phyloP scores from a whole-genome alignment of 208 protist genomes.

The Trypanosoma congolense region DNA sequence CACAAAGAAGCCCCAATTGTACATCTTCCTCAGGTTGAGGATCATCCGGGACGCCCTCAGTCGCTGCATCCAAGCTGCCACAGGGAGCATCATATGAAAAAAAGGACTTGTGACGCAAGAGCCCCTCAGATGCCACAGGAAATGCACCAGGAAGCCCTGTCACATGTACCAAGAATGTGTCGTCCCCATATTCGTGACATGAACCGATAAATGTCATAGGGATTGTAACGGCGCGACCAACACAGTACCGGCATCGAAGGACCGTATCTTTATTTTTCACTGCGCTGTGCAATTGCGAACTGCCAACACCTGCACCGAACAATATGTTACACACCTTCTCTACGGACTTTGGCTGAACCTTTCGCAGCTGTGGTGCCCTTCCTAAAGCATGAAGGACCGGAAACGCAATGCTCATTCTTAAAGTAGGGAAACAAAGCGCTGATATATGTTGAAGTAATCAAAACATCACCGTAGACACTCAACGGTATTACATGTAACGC shows the following conservation, averaged over 20 bases:
- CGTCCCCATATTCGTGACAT: conserved; percentile 19
- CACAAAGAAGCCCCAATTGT: conserved; percentile 43
- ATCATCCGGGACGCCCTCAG: background rate
- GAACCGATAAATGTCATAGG: conserved; percentile 32
- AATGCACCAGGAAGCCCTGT: conserved; percentile 71
- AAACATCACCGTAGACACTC: too few relatives aligned
- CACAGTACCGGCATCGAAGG: conserved; percentile 16
- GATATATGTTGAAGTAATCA: too few relatives aligned
- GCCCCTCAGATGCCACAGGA: conserved; percentile 29
- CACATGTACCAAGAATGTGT: conserved; percentile 53
- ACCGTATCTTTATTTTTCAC: background rate
- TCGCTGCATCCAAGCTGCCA: background rate
- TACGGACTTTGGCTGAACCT: conserved; percentile 6
- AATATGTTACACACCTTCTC: conserved; percentile 5
- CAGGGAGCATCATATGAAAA: conserved; percentile 5
- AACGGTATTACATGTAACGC: too few relatives aligned
- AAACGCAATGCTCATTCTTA: conserved; percentile 17
- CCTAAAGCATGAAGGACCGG: conserved; percentile 21
- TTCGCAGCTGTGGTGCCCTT: conserved; percentile 5
- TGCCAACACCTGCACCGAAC: conserved; percentile 2
- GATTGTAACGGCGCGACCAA: conserved; percentile 21
- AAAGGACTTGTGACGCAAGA: conserved; percentile 30
- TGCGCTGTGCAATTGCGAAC: too few relatives aligned
- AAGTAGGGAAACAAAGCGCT: background rate
- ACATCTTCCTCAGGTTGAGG: background rate